A percentile compares a stretch with the other conserved stretches of the same genome.
Conservation (phyloP, 2,329 filamentous ascomycete genomes). For the Fusarium illudens region DNA sequence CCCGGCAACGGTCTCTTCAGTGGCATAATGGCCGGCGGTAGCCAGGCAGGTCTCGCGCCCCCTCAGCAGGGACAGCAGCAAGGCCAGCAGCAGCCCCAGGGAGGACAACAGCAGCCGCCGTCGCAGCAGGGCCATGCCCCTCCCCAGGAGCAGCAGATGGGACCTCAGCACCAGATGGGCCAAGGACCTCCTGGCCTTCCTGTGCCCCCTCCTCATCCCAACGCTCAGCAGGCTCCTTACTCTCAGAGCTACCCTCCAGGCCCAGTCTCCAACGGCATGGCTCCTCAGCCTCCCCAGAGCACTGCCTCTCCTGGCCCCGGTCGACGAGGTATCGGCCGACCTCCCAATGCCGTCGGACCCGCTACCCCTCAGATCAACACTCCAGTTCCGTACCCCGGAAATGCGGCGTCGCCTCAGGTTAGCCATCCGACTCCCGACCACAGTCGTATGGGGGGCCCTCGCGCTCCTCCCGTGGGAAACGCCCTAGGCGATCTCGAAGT, state of each 20-base stretch:
- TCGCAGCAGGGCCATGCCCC: constrained; percentile 64
- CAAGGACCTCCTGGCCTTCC: constrained; percentile 77
- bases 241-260: constrained; percentile 72
- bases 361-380: constrained; percentile 93
- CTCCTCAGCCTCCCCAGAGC: constrained; percentile 81
- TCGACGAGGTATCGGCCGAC: constrained; percentile 75
- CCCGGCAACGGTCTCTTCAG: constrained; percentile 94
- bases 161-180: constrained; percentile 65
- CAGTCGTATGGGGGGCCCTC: constrained; percentile 61
- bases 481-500: constrained; percentile 86
- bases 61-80: constrained; percentile 75
- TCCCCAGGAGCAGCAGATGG: constrained; percentile 69
- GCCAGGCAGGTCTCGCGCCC: constrained; percentile 84
- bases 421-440: constrained; percentile 83
- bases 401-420: constrained; percentile 84
- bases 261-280: constrained; percentile 74
- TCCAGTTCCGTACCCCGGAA: constrained; percentile 84
- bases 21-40: constrained; percentile 91
- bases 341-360: constrained; percentile 70
- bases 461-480: constrained; percentile 61
- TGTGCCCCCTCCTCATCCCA: constrained; percentile 66
- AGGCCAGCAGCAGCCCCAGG: constrained; percentile 55
- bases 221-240: constrained; percentile 75
- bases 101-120: constrained; percentile 55
- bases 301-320: constrained; percentile 88